Base-by-base conservation (phyloP, 352 stramenopile species). In the Phytophthora chlamydospora region DNA sequence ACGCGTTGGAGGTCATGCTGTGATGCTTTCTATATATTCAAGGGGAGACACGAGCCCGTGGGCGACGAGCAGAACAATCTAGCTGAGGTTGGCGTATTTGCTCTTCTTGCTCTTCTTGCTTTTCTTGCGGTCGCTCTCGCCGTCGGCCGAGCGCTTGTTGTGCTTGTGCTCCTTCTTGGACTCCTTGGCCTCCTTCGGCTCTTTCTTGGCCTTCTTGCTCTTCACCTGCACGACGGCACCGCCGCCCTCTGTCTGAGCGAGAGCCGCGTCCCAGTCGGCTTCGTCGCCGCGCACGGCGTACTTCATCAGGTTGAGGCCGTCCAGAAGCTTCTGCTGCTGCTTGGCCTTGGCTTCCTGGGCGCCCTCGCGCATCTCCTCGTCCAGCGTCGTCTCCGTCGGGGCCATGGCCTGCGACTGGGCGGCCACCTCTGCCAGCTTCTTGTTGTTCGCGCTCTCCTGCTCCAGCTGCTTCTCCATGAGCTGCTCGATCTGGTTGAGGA, bases 281-380 rank as follows among this genome's bases (percentile, higher is more conserved):
- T 98, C 95, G 27, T 92, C 93, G 40, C 96, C 96, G 52, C 93
- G 93, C 29, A 99, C 83, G 10, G 90, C 89, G 68, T 98, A 98
- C 72, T 98, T 96, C 78, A 97, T 97, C n/a, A 99, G 78, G 63
- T 98, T 88, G 21, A 88, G 76, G 62, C 93, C 79, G 50, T 96
- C 80, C n/a, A 96, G 58, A 68, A 97, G 60, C 52, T 92, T 80
- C 66, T 93, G 71, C 69, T 93, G 81, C 45, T 85, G 67, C 66
- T 98, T 88, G 34, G 80, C 67, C 51, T 94, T 83, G 35, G 95
- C 84, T 65, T 97, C 76, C 45, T 69, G 73, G 49, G 90, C 90
- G 38, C 72, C 83, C 16, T 92, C 78, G 31, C 75, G 74, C 67
- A 90, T 82, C 65, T 96, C 88, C 13, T 94, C 80, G 39, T 80